A percentile compares a stretch with the other conserved stretches of the same genome.
phyloP scores from a whole-genome alignment of 1,284 basidiomycete genomes.

The Rhodotorula mucilaginosa region DNA sequence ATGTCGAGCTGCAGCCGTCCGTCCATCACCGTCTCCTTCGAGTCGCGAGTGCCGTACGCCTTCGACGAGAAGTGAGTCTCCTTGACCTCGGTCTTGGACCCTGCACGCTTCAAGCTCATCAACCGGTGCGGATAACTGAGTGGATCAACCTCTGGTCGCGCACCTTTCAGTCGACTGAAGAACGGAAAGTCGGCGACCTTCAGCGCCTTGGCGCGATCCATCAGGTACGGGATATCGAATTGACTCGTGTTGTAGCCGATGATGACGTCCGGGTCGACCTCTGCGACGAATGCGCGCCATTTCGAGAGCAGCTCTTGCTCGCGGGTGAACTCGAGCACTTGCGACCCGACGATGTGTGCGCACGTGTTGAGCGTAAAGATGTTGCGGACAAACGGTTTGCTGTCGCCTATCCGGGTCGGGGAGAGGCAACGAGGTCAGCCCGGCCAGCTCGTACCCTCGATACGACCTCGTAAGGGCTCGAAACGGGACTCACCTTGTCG shows the following conservation, averaged over 20 bases:
- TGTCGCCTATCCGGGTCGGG: conserved; percentile 63
- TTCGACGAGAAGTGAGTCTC: conserved; percentile 94
- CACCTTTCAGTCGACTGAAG: conserved; percentile 75
- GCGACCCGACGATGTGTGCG: conserved; percentile 87
- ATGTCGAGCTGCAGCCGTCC: conserved; percentile 89
- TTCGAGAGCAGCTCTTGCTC: conserved; percentile 69
- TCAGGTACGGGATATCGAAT: conserved; percentile 91
- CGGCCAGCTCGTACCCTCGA: too few relatives aligned
- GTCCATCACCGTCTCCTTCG: conserved; percentile 83
- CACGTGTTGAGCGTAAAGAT: conserved; percentile 93
- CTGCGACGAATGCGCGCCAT: conserved; percentile 81
- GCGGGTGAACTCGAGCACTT: conserved; percentile 79
- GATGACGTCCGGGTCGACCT: conserved; percentile 86
- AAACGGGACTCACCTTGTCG: conserved; percentile 65
- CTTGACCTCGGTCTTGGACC: conserved; percentile 70
- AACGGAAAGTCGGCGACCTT: conserved; percentile 69
- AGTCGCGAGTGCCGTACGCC: conserved; percentile 90
- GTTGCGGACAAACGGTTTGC: conserved; percentile 86
- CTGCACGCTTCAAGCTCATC: conserved; percentile 51
- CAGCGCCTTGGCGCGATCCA: conserved; percentile 80
- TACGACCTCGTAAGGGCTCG: background rate
- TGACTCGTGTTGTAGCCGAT: conserved; percentile 89
- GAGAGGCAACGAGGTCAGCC: background rate
- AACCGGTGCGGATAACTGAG: background rate
- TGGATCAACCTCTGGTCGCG: conserved; percentile 35